Evolutionary conservation across 2,329 filamentous ascomycete species (phyloP).

Genomic region (Alternaria solani): DNA sequence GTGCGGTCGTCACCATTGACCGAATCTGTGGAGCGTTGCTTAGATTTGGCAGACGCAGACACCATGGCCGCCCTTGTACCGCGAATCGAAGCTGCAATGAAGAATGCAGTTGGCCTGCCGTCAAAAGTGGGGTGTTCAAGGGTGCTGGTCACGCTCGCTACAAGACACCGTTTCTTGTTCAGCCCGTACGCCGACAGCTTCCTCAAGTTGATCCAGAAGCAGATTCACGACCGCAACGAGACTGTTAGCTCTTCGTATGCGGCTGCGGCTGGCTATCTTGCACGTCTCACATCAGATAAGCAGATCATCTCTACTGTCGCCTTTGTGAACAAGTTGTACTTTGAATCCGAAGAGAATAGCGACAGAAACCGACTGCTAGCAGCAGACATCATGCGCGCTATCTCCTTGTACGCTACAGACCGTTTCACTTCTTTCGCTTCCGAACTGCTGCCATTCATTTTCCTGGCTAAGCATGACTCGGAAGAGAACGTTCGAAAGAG

Average conservation of each 20-base stretch:
- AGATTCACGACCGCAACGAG: slow-evolving; percentile 89
- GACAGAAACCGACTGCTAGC: slow-evolving; percentile 76
- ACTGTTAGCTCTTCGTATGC: slow-evolving; percentile 92
- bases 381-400: slow-evolving; percentile 81
- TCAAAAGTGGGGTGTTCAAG: slow-evolving; percentile 92
- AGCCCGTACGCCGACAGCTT: slow-evolving; percentile 78
- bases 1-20: slow-evolving; percentile 89
- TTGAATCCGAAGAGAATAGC: slow-evolving; percentile 78
- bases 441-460: slow-evolving; percentile 83
- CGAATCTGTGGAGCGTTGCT: slow-evolving; percentile 87
- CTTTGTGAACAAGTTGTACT: slow-evolving; percentile 75
- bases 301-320: slow-evolving; percentile 63
- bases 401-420: slow-evolving; percentile 88
- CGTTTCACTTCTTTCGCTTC: slow-evolving; percentile 81
- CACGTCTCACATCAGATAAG: slow-evolving; percentile 69
- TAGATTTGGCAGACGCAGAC: slow-evolving; percentile 80
- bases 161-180: slow-evolving; percentile 78
- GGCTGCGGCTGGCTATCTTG: slow-evolving; percentile 82
- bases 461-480: slow-evolving; percentile 84
- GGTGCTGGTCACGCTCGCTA: slow-evolving; percentile 83
- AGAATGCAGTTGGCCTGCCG: slow-evolving; percentile 85
- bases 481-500: slow-evolving; percentile 79
- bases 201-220: slow-evolving; percentile 78
- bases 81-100: slow-evolving; percentile 79
- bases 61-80: slow-evolving; percentile 80